Conservation (phyloP, 495 filamentous ascomycete genomes). For the Cercophora scortea region DNA sequence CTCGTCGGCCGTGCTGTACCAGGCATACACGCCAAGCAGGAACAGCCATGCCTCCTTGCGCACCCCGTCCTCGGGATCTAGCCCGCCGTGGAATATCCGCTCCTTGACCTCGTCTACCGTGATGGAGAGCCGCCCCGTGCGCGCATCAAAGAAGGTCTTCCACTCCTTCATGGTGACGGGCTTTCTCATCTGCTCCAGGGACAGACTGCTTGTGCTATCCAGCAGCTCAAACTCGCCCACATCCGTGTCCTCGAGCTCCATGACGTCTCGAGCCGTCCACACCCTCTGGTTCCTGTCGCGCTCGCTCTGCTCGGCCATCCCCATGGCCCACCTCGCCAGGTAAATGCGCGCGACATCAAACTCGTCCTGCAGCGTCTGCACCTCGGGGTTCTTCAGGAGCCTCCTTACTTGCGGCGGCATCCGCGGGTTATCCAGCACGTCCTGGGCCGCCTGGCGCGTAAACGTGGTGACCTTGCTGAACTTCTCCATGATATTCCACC, state of each 20-base stretch:
- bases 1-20: slow-evolving; percentile 79
- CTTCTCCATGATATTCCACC: slow-evolving; percentile 92
- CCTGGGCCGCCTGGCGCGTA: slow-evolving; percentile 82
- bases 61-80: slow-evolving; percentile 82
- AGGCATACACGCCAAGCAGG: slow-evolving; percentile 81
- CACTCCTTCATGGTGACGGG: slow-evolving; percentile 77
- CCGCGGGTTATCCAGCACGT: slow-evolving; percentile 80
- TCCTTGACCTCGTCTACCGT: slow-evolving; percentile 92
- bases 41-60: slow-evolving; percentile 97
- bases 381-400: slow-evolving; percentile 84
- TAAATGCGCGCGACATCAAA: slow-evolving; percentile 95
- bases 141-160: slow-evolving; percentile 72
- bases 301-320: slow-evolving; percentile 93
- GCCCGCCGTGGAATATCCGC: slow-evolving; percentile 87
- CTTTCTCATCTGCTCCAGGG: slow-evolving; percentile 65
- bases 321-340: slow-evolving; percentile 96
- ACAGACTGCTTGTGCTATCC: slow-evolving; percentile 67
- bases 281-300: slow-evolving; percentile 73
- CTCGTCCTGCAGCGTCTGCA: slow-evolving; percentile 90
- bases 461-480: slow-evolving; percentile 95
- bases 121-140: slow-evolving; percentile 62
- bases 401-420: slow-evolving; percentile 80
- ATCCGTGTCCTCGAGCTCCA: slow-evolving; percentile 87
- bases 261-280: slow-evolving; percentile 86
- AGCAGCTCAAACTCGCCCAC: slow-evolving; percentile 95